These are phyloP conservation scores for Fonsecaea nubica DNA, from an alignment of 2,329 filamentous ascomycete species.

Conservation along the genomic window DNA sequence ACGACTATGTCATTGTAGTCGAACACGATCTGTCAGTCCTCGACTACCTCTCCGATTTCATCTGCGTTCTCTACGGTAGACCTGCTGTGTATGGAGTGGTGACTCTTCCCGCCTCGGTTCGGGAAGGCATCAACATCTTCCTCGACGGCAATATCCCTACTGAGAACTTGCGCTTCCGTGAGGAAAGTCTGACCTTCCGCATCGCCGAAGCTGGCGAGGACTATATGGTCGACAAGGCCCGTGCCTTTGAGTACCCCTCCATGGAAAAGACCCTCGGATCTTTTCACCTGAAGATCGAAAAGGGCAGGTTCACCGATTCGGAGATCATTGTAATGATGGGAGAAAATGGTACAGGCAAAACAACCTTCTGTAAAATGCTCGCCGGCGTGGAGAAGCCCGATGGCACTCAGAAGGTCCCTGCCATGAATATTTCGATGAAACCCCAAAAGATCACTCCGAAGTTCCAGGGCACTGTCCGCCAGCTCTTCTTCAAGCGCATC, in stretches of 20 bases:
- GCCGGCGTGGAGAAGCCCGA: slow-evolving; percentile 94
- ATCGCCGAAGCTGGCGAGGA: slow-evolving; percentile 90
- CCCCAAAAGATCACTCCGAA: slow-evolving; percentile 99
- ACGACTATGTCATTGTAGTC: slow-evolving; percentile 97
- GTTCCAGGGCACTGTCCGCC: slow-evolving; percentile 93
- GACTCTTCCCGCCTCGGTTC: slow-evolving; percentile 90
- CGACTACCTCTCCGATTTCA: slow-evolving; percentile 98
- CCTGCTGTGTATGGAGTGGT: slow-evolving; percentile 98
- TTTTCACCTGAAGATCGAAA: slow-evolving; percentile 83
- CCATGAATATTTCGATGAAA: slow-evolving; percentile 99
- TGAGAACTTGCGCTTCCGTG: slow-evolving; percentile 97
- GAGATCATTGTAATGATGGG: slow-evolving; percentile 99
- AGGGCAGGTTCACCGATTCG: slow-evolving; percentile 91
- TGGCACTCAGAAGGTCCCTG: slow-evolving; percentile 74
- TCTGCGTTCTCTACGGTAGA: slow-evolving; percentile 95
- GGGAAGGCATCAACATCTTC: slow-evolving; percentile 99
- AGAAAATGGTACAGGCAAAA: slow-evolving; percentile 99
- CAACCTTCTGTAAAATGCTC: slow-evolving; percentile 95
- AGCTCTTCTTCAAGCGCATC: slow-evolving; percentile 99
- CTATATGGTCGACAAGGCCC: slow-evolving; percentile 80
- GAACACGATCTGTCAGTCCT: slow-evolving; percentile 99
- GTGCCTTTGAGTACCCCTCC: slow-evolving; percentile 82
- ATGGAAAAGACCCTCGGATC: slow-evolving; percentile 93
- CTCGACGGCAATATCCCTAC: slow-evolving; percentile 97
- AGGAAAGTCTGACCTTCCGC: slow-evolving; percentile 95